Evolutionary conservation across 768 basidiomycete species (phyloP), one percentile per base, ranked within the genome.

Genomic region (Goffeauzyma gilvescens): DNA sequence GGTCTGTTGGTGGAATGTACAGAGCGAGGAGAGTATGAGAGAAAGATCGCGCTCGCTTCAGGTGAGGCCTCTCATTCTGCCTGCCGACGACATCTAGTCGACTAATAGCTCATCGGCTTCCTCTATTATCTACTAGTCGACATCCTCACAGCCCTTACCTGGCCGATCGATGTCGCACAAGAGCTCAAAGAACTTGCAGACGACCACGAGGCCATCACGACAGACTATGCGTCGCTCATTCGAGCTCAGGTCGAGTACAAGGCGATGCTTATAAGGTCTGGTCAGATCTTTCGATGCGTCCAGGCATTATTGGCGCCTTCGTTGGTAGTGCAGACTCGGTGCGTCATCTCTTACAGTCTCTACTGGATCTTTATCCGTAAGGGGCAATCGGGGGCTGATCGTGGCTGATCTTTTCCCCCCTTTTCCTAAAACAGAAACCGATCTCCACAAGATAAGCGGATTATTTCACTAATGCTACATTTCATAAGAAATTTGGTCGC

Each of bases 131-230:
- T n/a, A 0, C 24, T 49, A 67, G 68, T 76, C 6, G 93, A 96
- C 59, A 68, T 98, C 18, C 78, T 96, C 59, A 82, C 85, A 0
- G 87, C 89, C 0, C 83, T 98, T 82, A 96, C 90, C 1, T 98
- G 93, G 93, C 93, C 93, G 0, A 90, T 98, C 41, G 84, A 96
- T 63, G 69, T 96, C 49, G 81, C 85, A 0, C 81, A 84, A 55
- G 93, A 96, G 64, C 69, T 98, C 50, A 81, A 80, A 54, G 93
- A 96, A 57, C 74, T 95, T 41, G 78, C 81, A 57, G 60, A 66
- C 25, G 81, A 86, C 32, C 81, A 79, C 28, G 61, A 62, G 32
- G 81, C 82, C 62, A 75, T 72, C 47, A 75, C 78, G 14, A 75
- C 83, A 13, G 93, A 98, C 60, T 96, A 87, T 63, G 85, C 85